phyloP scores from a whole-genome alignment of 768 basidiomycete species.

The Xerocomus potaroensis region DNA sequence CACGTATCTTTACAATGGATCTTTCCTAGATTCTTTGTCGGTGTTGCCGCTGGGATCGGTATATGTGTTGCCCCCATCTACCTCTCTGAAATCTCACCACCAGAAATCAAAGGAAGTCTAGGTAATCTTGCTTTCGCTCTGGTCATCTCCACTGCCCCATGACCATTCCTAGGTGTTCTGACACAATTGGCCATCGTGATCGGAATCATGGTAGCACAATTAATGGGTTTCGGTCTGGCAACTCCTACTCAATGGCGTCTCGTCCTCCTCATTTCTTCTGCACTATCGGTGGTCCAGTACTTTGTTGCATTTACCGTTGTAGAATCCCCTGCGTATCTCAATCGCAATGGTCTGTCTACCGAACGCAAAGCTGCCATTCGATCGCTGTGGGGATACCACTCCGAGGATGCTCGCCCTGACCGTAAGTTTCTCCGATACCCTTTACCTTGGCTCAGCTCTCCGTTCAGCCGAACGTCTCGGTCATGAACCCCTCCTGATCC shows the following conservation, averaged over 20 bases:
- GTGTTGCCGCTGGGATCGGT: constrained; percentile 69
- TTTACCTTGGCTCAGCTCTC: constrained; percentile 3
- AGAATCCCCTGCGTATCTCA: constrained; percentile 73
- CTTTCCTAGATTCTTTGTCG: constrained; percentile 51
- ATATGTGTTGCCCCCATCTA: constrained; percentile 81
- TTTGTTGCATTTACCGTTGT: constrained; percentile 49
- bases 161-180: constrained; percentile 53
- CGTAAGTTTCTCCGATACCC: constrained; percentile 15
- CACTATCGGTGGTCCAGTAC: constrained; percentile 53
- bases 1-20: not conserved
- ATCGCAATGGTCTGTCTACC: constrained; percentile 43
- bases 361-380: constrained; percentile 43
- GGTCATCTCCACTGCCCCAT: not conserved
- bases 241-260: constrained; percentile 66
- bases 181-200: constrained; percentile 81
- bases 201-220: constrained; percentile 84
- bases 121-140: constrained; percentile 39
- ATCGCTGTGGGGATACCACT: constrained; percentile 51
- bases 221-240: constrained; percentile 65
- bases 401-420: constrained; percentile 25
- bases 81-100: constrained; percentile 81
- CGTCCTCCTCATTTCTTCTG: constrained; percentile 61
- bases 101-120: constrained; percentile 67
- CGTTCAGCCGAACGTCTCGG: constrained; percentile 22
- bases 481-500: constrained; percentile 26